These are phyloP conservation scores for Starmerella sirachaensis DNA, from an alignment of 805 yeast species.

Conservation along the genomic window DNA sequence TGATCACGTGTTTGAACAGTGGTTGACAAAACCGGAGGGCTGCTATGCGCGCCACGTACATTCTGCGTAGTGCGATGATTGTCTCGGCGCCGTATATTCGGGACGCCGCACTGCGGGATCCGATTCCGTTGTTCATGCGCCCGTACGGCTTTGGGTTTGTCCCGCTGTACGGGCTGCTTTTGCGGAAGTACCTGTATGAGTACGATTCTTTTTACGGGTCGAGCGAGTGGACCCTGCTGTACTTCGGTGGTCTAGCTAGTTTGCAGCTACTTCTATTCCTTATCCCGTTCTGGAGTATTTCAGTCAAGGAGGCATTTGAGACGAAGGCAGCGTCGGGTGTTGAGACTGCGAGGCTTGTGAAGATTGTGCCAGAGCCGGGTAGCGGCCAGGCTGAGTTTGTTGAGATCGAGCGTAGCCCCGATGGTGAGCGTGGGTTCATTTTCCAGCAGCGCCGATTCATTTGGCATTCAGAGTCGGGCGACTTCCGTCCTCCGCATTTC, in stretches of 20 bases:
- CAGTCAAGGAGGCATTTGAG: constrained; percentile 57
- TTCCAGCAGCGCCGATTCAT: constrained; percentile 90
- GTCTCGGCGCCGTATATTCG: constrained; percentile 64
- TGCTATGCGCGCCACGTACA: no score
- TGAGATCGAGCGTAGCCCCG: constrained; percentile 41
- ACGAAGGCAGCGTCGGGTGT: constrained; percentile 43
- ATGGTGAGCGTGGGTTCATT: constrained; percentile 54
- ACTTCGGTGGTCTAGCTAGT: constrained; percentile 59
- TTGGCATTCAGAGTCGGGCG: constrained; percentile 40
- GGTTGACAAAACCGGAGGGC: no score
- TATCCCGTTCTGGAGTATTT: constrained; percentile 88
- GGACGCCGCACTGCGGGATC: constrained; percentile 62
- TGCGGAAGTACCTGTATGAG: constrained; percentile 48
- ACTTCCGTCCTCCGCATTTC: constrained; percentile 74
- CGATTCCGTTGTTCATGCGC: constrained; percentile 45
- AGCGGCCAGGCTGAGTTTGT: constrained; percentile 78
- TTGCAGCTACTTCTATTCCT: constrained; percentile 67
- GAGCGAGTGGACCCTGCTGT: constrained; percentile 92
- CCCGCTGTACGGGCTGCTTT: constrained; percentile 62
- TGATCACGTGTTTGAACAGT: no score
- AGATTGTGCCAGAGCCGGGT: constrained; percentile 72
- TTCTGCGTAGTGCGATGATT: no score
- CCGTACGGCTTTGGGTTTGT: constrained; percentile 79
- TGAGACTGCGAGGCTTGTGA: constrained; percentile 55
- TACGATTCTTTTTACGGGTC: constrained; percentile 80